Percentiles rank a stretch among this genome's conserved stretches.
These are phyloP conservation scores for Diplogelasinospora grovesii DNA, from an alignment of 495 filamentous ascomycete genomes.

Conservation along the genomic window DNA sequence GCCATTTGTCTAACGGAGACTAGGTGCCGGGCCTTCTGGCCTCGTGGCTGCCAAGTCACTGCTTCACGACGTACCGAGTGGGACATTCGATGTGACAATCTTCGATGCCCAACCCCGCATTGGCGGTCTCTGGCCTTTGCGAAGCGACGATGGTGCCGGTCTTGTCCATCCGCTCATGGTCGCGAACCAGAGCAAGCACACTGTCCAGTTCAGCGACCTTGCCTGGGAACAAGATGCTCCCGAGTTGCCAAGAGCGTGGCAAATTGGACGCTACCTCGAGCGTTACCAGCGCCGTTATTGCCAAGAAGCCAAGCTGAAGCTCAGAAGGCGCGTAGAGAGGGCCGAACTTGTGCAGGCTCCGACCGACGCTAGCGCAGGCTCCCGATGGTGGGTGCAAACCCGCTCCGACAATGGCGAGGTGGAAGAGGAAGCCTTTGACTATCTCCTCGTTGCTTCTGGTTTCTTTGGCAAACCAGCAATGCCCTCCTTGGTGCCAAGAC, in stretches of 20 bases:
- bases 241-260: constrained; percentile 65
- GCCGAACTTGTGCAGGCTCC: constrained; percentile 25
- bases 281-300: constrained; percentile 56
- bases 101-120: constrained; percentile 60
- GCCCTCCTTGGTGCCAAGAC: constrained; percentile 33
- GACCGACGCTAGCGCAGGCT: constrained; percentile 8
- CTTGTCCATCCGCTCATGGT: constrained; percentile 61
- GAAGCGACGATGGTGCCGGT: constrained; percentile 34
- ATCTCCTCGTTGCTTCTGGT: constrained; percentile 67
- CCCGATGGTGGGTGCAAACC: constrained; percentile 51
- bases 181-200: constrained; percentile 74
- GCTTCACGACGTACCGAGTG: constrained; percentile 49
- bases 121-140: constrained; percentile 70
- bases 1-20: background rate
- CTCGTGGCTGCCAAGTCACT: constrained; percentile 78
- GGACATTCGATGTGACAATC: constrained; percentile 58
- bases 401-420: constrained; percentile 20
- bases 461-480: constrained; percentile 62
- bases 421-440: constrained; percentile 52
- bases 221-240: constrained; percentile 53
- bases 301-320: constrained; percentile 36
- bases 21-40: constrained; percentile 75
- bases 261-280: constrained; percentile 68
- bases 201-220: constrained; percentile 72
- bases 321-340: constrained; percentile 48